Conservation (phyloP, 1,284 basidiomycete genomes). For the Somion occarium region DNA sequence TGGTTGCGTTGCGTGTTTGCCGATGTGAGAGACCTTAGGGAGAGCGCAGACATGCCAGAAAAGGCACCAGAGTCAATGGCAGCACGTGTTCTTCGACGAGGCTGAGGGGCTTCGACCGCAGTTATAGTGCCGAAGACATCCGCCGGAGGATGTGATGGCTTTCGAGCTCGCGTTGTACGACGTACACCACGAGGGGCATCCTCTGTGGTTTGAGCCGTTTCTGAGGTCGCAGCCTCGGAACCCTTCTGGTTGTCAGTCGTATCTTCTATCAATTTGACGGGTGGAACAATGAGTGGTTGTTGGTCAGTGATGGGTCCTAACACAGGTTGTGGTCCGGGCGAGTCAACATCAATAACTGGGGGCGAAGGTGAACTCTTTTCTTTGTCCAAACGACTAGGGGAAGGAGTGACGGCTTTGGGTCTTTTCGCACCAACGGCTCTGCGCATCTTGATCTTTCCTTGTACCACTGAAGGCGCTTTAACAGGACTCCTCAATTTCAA, state of each 20-base stretch:
- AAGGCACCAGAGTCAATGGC: slow-evolving; percentile 43
- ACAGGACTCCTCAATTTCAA: slow-evolving; percentile 1
- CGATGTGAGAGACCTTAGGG: slow-evolving; percentile 62
- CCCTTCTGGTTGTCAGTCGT: neutral
- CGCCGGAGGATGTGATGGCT: slow-evolving; percentile 31
- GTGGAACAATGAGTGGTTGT: too few relatives aligned
- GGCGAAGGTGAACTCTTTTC: too few relatives aligned
- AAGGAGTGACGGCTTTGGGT: slow-evolving; percentile 4
- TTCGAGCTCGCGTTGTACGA: slow-evolving; percentile 51
- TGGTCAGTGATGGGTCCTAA: too few relatives aligned
- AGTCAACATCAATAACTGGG: too few relatives aligned
- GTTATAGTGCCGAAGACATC: slow-evolving; percentile 35
- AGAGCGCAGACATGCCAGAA: slow-evolving; percentile 58
- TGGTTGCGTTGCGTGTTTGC: slow-evolving; percentile 71
- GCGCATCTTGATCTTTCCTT: slow-evolving; percentile 12
- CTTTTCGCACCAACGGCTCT: slow-evolving; percentile 11
- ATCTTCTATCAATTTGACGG: too few relatives aligned
- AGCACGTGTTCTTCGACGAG: slow-evolving; percentile 37
- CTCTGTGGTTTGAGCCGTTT: neutral
- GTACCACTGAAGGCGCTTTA: neutral
- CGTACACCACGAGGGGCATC: slow-evolving; percentile 21
- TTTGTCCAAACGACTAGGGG: too few relatives aligned
- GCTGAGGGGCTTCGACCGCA: slow-evolving; percentile 22
- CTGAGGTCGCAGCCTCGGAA: slow-evolving; percentile 3
- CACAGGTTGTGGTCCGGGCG: neutral